Evolutionary conservation across 495 filamentous ascomycete genomes (phyloP).

Genomic region (Neurospora tetrasperma): DNA sequence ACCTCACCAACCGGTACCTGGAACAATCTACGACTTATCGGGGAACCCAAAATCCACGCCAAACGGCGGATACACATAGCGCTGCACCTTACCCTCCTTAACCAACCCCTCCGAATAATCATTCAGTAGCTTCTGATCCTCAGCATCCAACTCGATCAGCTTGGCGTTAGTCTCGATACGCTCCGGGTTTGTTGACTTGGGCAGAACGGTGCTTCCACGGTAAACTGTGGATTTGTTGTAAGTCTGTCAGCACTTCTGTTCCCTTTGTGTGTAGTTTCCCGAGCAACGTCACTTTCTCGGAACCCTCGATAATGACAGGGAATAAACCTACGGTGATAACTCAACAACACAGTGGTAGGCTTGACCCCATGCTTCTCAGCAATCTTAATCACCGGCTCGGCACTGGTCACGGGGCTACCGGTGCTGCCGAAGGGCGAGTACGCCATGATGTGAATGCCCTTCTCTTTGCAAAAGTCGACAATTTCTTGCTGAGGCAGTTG

Average conservation of each 20-base stretch:
- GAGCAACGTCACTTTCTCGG: not conserved
- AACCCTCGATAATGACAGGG: not conserved
- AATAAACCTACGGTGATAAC: conserved; percentile 57
- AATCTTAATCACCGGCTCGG: conserved; percentile 56
- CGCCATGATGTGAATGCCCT: conserved; percentile 67
- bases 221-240: conserved; percentile 37
- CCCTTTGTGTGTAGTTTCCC: not conserved
- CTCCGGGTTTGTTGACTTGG: conserved; percentile 67
- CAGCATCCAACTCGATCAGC: conserved; percentile 53
- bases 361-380: conserved; percentile 58
- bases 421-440: conserved; percentile 73
- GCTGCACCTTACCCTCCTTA: conserved; percentile 49
- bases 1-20: not conserved
- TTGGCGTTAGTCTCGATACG: conserved; percentile 67
- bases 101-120: conserved; percentile 49
- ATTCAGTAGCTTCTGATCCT: conserved; percentile 54
- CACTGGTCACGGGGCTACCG: conserved; percentile 59
- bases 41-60: conserved; percentile 70
- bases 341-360: conserved; percentile 55
- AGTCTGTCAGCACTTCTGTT: conserved; percentile 1
- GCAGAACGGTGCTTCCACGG: conserved; percentile 61
- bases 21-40: conserved; percentile 42
- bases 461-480: conserved; percentile 60
- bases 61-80: conserved; percentile 73
- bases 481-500: conserved; percentile 79